These are phyloP conservation scores for Xylariaceae sp. DNA, from an alignment of 2,329 filamentous ascomycete genomes.

Conservation along the genomic window DNA sequence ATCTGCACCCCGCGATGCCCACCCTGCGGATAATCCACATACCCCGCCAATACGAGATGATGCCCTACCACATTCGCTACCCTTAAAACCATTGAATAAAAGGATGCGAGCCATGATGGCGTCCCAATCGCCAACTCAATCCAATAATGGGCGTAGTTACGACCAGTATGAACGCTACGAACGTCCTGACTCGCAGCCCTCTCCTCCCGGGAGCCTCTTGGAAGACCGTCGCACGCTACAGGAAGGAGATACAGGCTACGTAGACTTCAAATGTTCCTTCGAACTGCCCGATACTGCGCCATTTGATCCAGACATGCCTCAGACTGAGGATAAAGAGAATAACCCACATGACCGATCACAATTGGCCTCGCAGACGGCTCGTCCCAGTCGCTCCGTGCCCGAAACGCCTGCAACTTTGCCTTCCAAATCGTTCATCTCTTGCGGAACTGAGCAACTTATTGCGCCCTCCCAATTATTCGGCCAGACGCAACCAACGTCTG, in stretches of 20 bases:
- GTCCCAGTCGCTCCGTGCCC: conserved; percentile 28
- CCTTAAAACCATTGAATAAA: conserved; percentile 14
- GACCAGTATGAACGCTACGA: conserved; percentile 38
- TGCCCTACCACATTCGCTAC: conserved; percentile 12
- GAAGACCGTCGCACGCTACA: conserved; percentile 35
- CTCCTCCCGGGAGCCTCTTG: conserved; percentile 24
- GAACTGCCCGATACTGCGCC: conserved; percentile 21
- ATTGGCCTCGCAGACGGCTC: conserved; percentile 33
- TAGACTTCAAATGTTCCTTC: conserved; percentile 35
- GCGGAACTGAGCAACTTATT: conserved; percentile 30
- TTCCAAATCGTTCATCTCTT: conserved; percentile 11
- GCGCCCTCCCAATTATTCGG: conserved; percentile 49
- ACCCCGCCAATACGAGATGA: conserved; percentile 18
- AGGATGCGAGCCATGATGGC: conserved; percentile 35
- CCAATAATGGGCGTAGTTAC: conserved; percentile 53
- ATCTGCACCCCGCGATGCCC: conserved; percentile 12
- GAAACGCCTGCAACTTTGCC: conserved; percentile 46
- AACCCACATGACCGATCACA: conserved; percentile 12
- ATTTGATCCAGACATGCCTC: conserved; percentile 18
- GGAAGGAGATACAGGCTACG: conserved; percentile 46
- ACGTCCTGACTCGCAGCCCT: conserved; percentile 24
- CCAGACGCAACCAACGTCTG: conserved; percentile 51
- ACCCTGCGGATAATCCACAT: conserved; percentile 5
- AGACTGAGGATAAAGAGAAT: conserved; percentile 20
- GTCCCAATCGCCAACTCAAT: conserved; percentile 52